Conservation (phyloP, 345 rosid species). For the Gossypium australe region DNA sequence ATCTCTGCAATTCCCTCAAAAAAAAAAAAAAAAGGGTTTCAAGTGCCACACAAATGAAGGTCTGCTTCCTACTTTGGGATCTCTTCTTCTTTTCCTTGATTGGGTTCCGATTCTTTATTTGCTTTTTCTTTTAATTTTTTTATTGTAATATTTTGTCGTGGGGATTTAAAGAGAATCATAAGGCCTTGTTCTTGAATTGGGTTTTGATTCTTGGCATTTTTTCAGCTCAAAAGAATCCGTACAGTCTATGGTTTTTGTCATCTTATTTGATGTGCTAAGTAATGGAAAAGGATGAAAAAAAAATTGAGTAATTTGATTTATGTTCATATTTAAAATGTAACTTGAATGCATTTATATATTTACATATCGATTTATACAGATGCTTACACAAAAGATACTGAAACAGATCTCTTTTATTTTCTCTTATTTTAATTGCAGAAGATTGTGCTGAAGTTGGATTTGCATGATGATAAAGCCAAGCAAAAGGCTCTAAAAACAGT, state of each 20-base stretch:
- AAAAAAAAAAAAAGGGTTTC: neutral
- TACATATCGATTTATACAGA: no score
- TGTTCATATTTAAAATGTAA: neutral
- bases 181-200: slow-evolving; percentile 10
- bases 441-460: slow-evolving; percentile 65
- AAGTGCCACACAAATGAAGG: slow-evolving; percentile 50
- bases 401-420: slow-evolving; percentile 19
- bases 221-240: neutral
- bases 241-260: neutral
- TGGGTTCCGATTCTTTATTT: slow-evolving; percentile 22
- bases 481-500: slow-evolving; percentile 84
- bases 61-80: slow-evolving; percentile 25
- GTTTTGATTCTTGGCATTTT: slow-evolving; percentile 4
- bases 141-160: neutral
- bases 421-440: slow-evolving; percentile 45
- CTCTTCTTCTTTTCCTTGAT: slow-evolving; percentile 13
- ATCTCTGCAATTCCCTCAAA: slow-evolving; percentile 23
- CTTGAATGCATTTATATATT: neutral
- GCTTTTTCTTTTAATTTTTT: neutral
- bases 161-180: neutral
- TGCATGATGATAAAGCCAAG: slow-evolving; percentile 74
- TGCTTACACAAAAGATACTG: slow-evolving; percentile 2
- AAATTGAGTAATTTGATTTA: no score
- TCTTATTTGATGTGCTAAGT: neutral
- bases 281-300: neutral